Base-by-base conservation (phyloP, 768 basidiomycete genomes). In the Baorangia bicolor region DNA sequence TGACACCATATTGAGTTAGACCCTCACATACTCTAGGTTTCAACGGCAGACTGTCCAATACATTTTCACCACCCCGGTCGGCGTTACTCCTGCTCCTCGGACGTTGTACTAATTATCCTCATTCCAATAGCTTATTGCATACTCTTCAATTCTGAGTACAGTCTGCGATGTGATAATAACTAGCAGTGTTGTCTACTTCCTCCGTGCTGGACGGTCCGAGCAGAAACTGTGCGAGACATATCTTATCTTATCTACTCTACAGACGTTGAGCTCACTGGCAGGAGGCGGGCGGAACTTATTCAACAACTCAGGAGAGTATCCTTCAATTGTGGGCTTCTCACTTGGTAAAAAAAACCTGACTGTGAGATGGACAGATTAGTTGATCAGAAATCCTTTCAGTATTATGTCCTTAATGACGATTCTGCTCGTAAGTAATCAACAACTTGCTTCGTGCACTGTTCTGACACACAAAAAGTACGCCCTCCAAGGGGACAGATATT, bases 1-100 rank as follows among this genome's bases (percentile, higher is more conserved):
- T 51, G 12, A 7, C 31, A 37, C 34, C 21, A 21, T 28, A n/a
- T 28, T 49, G 35, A 53, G 12, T 23, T 16, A 10, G 18, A 20
- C 16, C 13, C 25, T 33, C 21, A 13, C 13, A n/a, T 48, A 14
- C 33, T 53, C 39, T 20, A 56, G 55, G 14, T 43, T 56, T 20
- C 55, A 37, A 38, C 42, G 5, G 6, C 41, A 16, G 34, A 53
- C 41, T 11, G 4, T 54, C 11, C 27, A 38, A 31, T 54, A 38
- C n/a, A 25, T 56, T 31, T 53, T 56, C 42, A 38, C 55, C 35
- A 56, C 51, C 28, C 51, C 55, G 21, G 55, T 54, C 7, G 18
- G 51, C 21, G 12, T 21, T 23, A 7, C 10, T n/a, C 21, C 42
- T 43, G 3, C 41, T 25, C 12, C 11, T n/a, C 4, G 14, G 6